Base-by-base conservation (phyloP, 2,329 filamentous ascomycete species). In the Lasiodiplodia theobromae region DNA sequence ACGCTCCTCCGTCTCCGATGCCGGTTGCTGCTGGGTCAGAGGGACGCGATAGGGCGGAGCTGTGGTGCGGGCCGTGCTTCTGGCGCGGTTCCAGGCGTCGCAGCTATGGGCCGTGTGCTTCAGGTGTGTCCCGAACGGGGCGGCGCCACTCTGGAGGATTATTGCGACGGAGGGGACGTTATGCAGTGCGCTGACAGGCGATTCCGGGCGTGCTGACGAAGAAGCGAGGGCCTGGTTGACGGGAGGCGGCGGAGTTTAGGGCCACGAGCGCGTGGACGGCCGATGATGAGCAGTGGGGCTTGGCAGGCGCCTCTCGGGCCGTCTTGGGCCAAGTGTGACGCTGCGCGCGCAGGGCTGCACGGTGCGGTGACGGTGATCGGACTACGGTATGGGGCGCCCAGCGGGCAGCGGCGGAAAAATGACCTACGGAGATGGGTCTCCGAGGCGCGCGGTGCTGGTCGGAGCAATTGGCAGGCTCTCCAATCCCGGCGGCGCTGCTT, bases 1-100 rank as follows among this genome's bases (percentile, higher is more conserved):
- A 52, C 40, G 57, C 66, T 68, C 65, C 44, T 67, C 56, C 66
- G 56, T 68, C 56, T 62, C 66, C 66, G 66, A 68, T 68, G 66
- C 66, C 66, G 66, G 66, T 68, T 60, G 44, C 63, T 56, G 63
- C 63, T 66, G 52, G 63, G 51, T 56, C 34, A 52, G 60, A 64
- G 8, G 57, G 60, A 66, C 25, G 63, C 49, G 57, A 54, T 52
- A 58, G 53, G 65, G 54, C 65, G 65, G 64, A 66, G 64, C 65
- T 37, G 44, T 31, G 38, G 23, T 47, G 53, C 65, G 65, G 66
- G 66, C 66, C 66, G 66, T 68, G 66, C 66, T 68, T 60, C 16
- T 34, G 52, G 64, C n/a, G n/a, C 51, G 54, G 37, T 64, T 31
- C 25, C 28, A 49, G 47, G 28, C 52, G 60, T 64, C 60, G 60